A percentile compares a stretch with the other conserved stretches of the same genome.
phyloP scores from a whole-genome alignment of 108 stramenopile species.

The Fistulifera solaris region DNA sequence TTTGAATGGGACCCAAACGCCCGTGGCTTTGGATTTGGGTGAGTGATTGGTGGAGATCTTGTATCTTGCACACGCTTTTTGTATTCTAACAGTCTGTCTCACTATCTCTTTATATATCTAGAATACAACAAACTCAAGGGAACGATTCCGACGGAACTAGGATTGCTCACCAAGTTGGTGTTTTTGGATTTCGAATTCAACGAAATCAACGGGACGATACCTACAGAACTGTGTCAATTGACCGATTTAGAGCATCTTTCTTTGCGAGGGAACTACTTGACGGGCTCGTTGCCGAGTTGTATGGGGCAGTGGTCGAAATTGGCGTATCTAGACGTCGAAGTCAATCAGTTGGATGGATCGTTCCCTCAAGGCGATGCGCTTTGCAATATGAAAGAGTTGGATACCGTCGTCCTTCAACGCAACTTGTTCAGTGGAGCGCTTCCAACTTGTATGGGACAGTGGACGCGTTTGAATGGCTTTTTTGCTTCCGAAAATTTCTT shows the following conservation, averaged over 20 bases:
- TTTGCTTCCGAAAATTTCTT: slow-evolving; percentile 15
- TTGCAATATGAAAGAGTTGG: slow-evolving; percentile 10
- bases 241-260: neutral
- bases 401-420: neutral
- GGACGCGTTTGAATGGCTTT: neutral
- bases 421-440: slow-evolving; percentile 25
- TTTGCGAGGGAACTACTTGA: neutral
- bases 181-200: neutral
- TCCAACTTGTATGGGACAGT: slow-evolving; percentile 6
- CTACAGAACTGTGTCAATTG: neutral
- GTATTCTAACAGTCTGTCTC: too few relatives aligned
- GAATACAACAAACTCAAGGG: slow-evolving; percentile 16
- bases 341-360: neutral
- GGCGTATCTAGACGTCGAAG: neutral
- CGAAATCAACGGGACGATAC: neutral
- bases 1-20: too few relatives aligned
- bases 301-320: neutral
- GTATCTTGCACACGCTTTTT: too few relatives aligned
- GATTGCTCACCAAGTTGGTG: neutral
- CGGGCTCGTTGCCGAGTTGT: neutral
- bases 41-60: too few relatives aligned
- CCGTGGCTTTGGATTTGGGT: too few relatives aligned
- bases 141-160: slow-evolving; percentile 15
- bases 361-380: neutral
- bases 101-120: too few relatives aligned